Evolutionary conservation across 306 rosid species (phyloP).

Genomic region (Glycine soja): DNA sequence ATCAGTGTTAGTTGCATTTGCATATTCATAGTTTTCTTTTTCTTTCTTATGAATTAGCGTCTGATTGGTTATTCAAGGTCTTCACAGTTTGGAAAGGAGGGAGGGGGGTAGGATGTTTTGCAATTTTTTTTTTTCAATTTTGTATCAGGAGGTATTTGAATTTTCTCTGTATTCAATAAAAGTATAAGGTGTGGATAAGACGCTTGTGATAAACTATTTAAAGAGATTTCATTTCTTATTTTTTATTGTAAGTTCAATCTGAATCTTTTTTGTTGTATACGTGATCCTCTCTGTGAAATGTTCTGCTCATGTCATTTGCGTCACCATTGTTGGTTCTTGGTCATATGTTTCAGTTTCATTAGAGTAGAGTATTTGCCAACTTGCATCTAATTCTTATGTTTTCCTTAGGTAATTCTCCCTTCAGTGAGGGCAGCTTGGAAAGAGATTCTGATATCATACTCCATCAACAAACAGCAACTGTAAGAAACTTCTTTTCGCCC

Average conservation of each 20-base stretch:
- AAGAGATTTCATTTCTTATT: not conserved
- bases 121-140: not conserved
- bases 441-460: conserved; percentile 56
- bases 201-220: not conserved
- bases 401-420: conserved; percentile 63
- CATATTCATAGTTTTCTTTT: not conserved
- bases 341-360: conserved; percentile 39
- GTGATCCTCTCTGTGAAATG: conserved; percentile 30
- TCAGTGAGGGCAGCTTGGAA: conserved; percentile 57
- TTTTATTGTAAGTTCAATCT: conserved; percentile 1
- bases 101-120: not conserved
- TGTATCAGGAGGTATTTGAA: too few relatives aligned
- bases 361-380: not conserved
- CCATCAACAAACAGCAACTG: conserved; percentile 52
- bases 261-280: conserved; percentile 20
- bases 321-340: conserved; percentile 18
- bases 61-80: not conserved
- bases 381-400: conserved; percentile 44
- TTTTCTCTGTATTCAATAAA: too few relatives aligned
- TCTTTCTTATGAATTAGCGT: not conserved
- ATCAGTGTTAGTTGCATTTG: conserved; percentile 19
- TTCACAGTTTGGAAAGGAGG: not conserved
- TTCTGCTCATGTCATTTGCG: not conserved
- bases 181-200: too few relatives aligned
- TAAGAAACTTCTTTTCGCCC: conserved; percentile 47